Percentiles rank a stretch among this genome's conserved stretches.
Conservation (phyloP, 2,329 filamentous ascomycete species). For the Aspergillus niger region DNA sequence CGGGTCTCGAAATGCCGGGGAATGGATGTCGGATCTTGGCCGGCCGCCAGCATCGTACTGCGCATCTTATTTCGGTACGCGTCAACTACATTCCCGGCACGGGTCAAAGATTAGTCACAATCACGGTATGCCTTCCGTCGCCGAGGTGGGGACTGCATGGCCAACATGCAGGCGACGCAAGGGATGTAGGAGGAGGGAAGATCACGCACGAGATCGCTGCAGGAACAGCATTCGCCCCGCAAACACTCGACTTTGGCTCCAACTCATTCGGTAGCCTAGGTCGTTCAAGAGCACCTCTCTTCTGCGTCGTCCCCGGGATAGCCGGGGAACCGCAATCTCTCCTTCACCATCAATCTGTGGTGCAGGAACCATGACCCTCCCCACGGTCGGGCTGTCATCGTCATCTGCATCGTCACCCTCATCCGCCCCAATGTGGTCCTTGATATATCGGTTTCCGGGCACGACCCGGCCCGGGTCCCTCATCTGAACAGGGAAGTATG, state of each 20-base stretch:
- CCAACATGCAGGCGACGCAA: conserved; percentile 12
- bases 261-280: conserved; percentile 91
- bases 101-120: conserved; percentile 6
- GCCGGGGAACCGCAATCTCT: conserved; percentile 73
- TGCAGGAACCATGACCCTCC: conserved; percentile 60
- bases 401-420: conserved; percentile 36
- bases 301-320: conserved; percentile 67
- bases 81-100: conserved; percentile 65
- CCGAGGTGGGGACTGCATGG: conserved; percentile 10
- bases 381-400: conserved; percentile 37
- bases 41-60: conserved; percentile 74
- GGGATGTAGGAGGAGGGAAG: conserved; percentile 3
- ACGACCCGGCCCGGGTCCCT: conserved; percentile 73
- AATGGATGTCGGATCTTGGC: conserved; percentile 71
- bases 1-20: conserved; percentile 88
- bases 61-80: conserved; percentile 92
- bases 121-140: neutral
- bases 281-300: conserved; percentile 94
- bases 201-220: conserved; percentile 80
- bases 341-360: conserved; percentile 68
- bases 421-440: conserved; percentile 63
- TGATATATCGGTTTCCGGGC: conserved; percentile 73
- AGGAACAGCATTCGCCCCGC: conserved; percentile 82
- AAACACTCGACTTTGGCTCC: conserved; percentile 92
- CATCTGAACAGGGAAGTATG: conserved; percentile 93